Evolutionary conservation across 208 protist species (phyloP), one percentile per base, ranked within the genome.

Genomic region (Leishmania mexicana): DNA sequence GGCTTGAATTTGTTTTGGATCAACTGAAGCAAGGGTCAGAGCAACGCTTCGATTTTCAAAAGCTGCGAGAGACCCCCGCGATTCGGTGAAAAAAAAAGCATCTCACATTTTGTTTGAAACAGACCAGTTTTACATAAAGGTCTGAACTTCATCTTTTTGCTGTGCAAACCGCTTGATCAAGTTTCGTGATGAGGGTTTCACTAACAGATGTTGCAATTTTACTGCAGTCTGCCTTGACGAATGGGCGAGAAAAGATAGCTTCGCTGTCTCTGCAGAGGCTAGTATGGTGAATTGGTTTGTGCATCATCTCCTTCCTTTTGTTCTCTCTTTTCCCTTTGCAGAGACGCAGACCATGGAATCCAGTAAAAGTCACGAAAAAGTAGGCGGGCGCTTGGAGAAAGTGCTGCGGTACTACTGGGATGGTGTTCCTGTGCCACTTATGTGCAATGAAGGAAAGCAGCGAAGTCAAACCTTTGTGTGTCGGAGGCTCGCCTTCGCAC

Each of bases 1-100:
- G 95, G 94, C 87, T 98, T 28, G 85, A 97, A 75, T 98, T 98
- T 92, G 91, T 98, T 62, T 80, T 90, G 64, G 93, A 97, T 62
- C 94, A 98, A 47, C 75, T 98, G 51, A 96, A 96, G 67, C 93
- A 96, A 67, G 83, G 91, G 24, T 88, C 86, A 11, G 95, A 98
- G 81, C 67, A 89, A 47, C 75, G 92, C 19, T 98, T 98, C 83
- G 95, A 98, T 76, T 94, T 97, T 62, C 79, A 93, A 62, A 98
- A 98, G 68, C 86, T 98, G 19, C 81, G 91, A 28, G 81, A 90
- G 38, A 45, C 80, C 1, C 83, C 84, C 47, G 81, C 72, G 58
- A 83, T 86, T 19, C 77, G 71, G 57, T 85, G 54, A 80, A 40
- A 49, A 49, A 65, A 70, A 70, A 70, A 79, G 42, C 42, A 57